Evolutionary conservation across 768 basidiomycete species (phyloP), one percentile per base, ranked within the genome.

Genomic region (Trametes sanguinea): DNA sequence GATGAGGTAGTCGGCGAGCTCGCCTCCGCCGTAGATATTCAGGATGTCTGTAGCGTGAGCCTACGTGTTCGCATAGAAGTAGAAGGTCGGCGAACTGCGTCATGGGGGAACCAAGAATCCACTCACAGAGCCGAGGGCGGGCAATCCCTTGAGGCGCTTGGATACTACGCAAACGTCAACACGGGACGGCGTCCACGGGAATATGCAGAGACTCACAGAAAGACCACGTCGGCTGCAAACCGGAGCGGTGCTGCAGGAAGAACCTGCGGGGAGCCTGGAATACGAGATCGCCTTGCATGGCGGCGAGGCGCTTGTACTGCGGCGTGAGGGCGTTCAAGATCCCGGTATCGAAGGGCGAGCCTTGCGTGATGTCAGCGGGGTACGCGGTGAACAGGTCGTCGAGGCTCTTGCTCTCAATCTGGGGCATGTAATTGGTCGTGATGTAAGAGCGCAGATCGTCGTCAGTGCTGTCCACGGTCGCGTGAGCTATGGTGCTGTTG

Each of bases 341-440:
- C 0, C 78, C 75, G 0, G 85, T 86, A 60, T 75, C 74, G 62
- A 81, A 86, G 0, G 84, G 85, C 0, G 83, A 85, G 16, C 84
- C 85, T 52, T 78, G 65, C 0, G 72, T 71, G 8, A 76, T 66
- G 51, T 80, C 76, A 0, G 64, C 58, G 0, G 83, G 77, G 61
- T 73, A 73, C 2, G 66, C 44, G 14, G 46, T 51, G 30, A 73
- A 46, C 17, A 70, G 53, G 44, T 52, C 35, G 50, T 68, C 63
- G 7, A 70, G 2, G 29, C 66, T 61, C 1, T 6, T 32, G 27
- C 62, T 62, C 1, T 50, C 53, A 2, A 68, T 68, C 2, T 40
- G 44, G 9, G 73, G 68, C 45, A 71, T 51, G 69, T 69, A 72
- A 47, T 65, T 70, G 11, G 11, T 54, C 45, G 37, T n/a, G 46